Evolutionary conservation across 2,329 filamentous ascomycete species (phyloP).

Genomic region (Clonostachys rhizophaga): DNA sequence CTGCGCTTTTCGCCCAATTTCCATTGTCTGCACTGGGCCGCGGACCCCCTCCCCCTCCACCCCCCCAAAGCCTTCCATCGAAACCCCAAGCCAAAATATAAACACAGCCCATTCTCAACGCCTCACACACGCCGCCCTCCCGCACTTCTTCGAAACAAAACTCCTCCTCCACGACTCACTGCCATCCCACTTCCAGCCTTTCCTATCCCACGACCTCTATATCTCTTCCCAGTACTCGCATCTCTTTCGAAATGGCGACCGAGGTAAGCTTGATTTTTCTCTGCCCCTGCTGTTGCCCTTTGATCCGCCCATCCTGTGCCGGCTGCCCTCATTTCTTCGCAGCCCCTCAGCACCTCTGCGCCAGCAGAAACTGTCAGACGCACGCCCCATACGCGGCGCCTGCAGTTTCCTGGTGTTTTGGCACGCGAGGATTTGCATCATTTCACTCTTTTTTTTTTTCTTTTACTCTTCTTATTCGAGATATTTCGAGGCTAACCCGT

Average conservation of each 20-base stretch:
- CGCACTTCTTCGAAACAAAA: background rate
- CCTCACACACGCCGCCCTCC: slow-evolving; percentile 4
- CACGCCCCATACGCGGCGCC: too few species aligned
- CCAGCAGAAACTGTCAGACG: too few species aligned
- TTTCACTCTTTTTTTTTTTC: too few species aligned
- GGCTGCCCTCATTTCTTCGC: too few species aligned
- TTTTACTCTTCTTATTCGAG: too few species aligned
- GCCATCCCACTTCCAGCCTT: background rate
- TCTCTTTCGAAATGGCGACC: background rate
- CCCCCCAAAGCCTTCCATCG: background rate
- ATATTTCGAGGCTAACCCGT: background rate
- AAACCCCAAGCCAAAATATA: slow-evolving; percentile 5
- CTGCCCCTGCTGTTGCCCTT: too few species aligned
- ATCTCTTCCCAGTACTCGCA: slow-evolving; percentile 1
- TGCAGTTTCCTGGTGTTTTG: background rate
- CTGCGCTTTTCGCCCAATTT: too few species aligned
- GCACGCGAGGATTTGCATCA: too few species aligned
- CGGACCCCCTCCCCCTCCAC: too few species aligned
- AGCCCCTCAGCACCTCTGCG: too few species aligned
- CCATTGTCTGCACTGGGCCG: too few species aligned
- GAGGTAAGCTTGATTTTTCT: background rate
- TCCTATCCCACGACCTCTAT: slow-evolving; percentile 1
- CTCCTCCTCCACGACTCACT: background rate
- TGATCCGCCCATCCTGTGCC: too few species aligned
- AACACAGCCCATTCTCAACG: slow-evolving; percentile 5